These are phyloP conservation scores for Salvia sclarea DNA, from an alignment of 305 asterid genomes.

Conservation along the genomic window DNA sequence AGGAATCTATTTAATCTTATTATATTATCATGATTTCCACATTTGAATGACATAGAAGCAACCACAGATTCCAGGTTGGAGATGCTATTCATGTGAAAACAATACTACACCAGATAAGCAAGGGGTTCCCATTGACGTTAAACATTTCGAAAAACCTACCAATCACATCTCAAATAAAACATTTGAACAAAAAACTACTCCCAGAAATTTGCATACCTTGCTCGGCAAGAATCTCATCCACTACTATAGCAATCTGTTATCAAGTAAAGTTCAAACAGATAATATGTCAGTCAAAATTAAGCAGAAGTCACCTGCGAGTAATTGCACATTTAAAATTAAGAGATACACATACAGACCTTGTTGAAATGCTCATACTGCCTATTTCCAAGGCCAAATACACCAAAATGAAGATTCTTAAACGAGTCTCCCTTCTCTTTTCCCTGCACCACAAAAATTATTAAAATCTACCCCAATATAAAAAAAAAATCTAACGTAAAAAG, in stretches of 20 bases:
- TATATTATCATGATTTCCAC: background rate
- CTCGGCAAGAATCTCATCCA: conserved; percentile 61
- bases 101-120: background rate
- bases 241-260: conserved; percentile 81
- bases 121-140: background rate
- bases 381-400: conserved; percentile 96
- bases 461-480: conserved; percentile 30
- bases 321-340: background rate
- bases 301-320: background rate
- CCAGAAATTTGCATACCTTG: conserved; percentile 57
- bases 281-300: conserved; percentile 23
- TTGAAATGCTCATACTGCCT: conserved; percentile 96
- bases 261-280: conserved; percentile 23
- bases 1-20: background rate
- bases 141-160: conserved; percentile 2
- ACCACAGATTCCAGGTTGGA: background rate
- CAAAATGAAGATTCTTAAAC: conserved; percentile 76
- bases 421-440: conserved; percentile 77
- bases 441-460: conserved; percentile 38
- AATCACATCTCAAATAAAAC: background rate
- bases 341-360: conserved; percentile 51
- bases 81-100: background rate
- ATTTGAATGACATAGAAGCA: conserved; percentile 5
- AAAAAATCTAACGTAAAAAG: conserved; percentile 1
- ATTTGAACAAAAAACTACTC: background rate